These are phyloP conservation scores for Solanum hybrid DNA, from an alignment of 305 asterid species.

Conservation along the genomic window DNA sequence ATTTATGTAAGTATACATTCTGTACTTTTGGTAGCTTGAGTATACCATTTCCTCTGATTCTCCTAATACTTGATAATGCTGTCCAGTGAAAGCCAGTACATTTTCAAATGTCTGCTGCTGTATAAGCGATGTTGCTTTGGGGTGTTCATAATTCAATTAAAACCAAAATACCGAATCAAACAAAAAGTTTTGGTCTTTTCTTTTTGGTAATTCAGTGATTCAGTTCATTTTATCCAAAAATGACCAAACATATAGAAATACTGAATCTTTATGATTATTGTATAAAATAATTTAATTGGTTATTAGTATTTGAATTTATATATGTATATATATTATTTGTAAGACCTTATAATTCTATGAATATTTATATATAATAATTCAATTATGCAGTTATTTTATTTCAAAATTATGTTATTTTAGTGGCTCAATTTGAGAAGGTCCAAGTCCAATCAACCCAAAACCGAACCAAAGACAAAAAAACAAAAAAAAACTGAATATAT, in stretches of 20 bases:
- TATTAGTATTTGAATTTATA: not conserved
- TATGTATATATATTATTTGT: not conserved
- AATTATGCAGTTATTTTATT: not conserved
- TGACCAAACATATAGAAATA: not conserved
- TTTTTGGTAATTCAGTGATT: not conserved
- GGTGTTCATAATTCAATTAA: not conserved
- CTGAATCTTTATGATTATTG: not conserved
- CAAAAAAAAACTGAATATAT: not conserved
- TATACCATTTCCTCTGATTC: not conserved
- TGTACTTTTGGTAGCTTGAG: not conserved
- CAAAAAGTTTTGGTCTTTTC: not conserved
- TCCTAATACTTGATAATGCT: not conserved
- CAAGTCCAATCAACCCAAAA: not conserved
- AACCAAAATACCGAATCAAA: not conserved
- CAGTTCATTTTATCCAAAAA: not conserved
- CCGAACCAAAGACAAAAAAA: not conserved
- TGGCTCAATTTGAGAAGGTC: not conserved
- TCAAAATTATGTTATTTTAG: not conserved
- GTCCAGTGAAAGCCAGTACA: not conserved
- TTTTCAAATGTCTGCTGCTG: not conserved
- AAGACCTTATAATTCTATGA: not conserved
- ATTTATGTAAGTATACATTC: slow-evolving; percentile 60
- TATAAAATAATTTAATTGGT: not conserved
- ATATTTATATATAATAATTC: not conserved
- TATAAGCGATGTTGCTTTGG: not conserved